A percentile compares a stretch with the other conserved stretches of the same genome.
These are phyloP conservation scores for Lactifluus pinguis DNA, from an alignment of 768 basidiomycete species.

Conservation along the genomic window DNA sequence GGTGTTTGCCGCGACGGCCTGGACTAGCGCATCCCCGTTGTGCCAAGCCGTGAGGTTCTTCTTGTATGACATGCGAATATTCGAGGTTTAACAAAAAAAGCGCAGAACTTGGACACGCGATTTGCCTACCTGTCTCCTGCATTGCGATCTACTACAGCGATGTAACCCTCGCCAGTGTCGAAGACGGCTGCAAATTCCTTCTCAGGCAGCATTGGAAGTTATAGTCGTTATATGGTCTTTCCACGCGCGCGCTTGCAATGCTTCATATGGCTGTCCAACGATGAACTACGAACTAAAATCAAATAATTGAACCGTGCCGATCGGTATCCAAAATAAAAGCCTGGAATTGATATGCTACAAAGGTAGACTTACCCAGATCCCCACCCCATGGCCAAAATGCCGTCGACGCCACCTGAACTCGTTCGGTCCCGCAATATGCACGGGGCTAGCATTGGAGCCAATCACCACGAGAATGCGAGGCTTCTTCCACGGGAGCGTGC, in stretches of 20 bases:
- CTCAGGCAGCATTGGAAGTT: conserved; percentile 40
- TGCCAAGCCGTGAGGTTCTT: conserved; percentile 25
- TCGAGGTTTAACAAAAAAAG: too few species aligned
- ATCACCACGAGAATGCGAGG: conserved; percentile 51
- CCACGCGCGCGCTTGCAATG: conserved; percentile 67
- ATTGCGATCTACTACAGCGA: too few species aligned
- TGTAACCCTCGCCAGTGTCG: conserved; percentile 35
- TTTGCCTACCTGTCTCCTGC: too few species aligned
- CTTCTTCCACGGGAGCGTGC: conserved; percentile 48
- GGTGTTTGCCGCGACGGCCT: conserved; percentile 55
- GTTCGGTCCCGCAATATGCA: conserved; percentile 36
- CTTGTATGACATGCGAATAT: neutral
- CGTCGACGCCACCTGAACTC: conserved; percentile 36
- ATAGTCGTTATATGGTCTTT: conserved; percentile 60
- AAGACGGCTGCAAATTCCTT: conserved; percentile 47
- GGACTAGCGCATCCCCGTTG: conserved; percentile 37
- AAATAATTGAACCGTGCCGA: conserved; percentile 75
- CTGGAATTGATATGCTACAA: too few species aligned
- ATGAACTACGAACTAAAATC: conserved; percentile 43
- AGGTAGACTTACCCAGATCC: conserved; percentile 48
- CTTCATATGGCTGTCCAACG: conserved; percentile 57
- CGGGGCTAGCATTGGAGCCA: conserved; percentile 46
- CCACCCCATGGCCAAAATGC: conserved; percentile 88
- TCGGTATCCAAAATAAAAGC: conserved; percentile 25
- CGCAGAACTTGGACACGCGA: too few species aligned